phyloP scores from a whole-genome alignment of 2,329 filamentous ascomycete species.

The Colletotrichum limetticola region DNA sequence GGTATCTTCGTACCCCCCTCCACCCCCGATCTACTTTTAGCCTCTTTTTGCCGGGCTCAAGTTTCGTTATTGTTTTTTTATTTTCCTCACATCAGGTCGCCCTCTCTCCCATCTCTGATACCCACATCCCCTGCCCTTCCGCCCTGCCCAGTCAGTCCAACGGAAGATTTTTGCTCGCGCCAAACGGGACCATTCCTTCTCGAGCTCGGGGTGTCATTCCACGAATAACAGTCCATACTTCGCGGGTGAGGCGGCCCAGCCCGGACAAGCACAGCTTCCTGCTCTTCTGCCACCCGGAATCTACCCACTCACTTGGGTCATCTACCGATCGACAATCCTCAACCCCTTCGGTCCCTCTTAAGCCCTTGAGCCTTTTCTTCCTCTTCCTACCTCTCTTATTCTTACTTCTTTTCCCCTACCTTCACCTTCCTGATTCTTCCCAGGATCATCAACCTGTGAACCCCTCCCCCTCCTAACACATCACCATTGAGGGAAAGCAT shows the following conservation, averaged over 20 bases:
- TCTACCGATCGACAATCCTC: conserved; percentile 25
- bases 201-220: conserved; percentile 29
- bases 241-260: conserved; percentile 29
- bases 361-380: conserved; percentile 18
- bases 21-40: conserved; percentile 26
- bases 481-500: background rate
- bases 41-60: conserved; percentile 8
- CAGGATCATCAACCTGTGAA: background rate
- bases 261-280: conserved; percentile 6
- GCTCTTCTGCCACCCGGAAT: background rate
- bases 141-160: conserved; percentile 16
- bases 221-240: conserved; percentile 27
- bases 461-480: background rate
- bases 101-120: background rate
- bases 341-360: conserved; percentile 21
- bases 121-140: background rate
- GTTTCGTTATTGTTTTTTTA: background rate
- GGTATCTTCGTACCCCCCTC: background rate
- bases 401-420: background rate
- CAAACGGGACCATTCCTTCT: conserved; percentile 21
- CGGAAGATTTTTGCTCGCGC: conserved; percentile 24
- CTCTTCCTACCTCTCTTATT: background rate
- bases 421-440: background rate
- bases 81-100: background rate
- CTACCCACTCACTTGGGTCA: background rate